Conservation (phyloP, 805 yeast species). For the Zygosaccharomyces kombuchaensis region DNA sequence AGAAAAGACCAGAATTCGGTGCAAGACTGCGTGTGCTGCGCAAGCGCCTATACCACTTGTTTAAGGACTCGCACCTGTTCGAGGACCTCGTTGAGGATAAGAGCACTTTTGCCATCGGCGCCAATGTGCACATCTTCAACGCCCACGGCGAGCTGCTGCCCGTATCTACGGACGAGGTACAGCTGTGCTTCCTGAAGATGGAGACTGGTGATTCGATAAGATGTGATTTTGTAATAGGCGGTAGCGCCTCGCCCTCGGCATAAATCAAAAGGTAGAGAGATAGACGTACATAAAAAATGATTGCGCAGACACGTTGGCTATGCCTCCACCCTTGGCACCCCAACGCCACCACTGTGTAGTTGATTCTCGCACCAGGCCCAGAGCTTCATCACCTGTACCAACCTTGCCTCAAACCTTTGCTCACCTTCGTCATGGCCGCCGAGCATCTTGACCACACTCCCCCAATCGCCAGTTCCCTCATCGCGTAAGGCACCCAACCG, state of each 20-base stretch:
- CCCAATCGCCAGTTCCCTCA: slow-evolving; percentile 16
- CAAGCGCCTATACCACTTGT: slow-evolving; percentile 49
- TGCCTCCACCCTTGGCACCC: slow-evolving; percentile 33
- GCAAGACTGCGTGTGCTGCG: slow-evolving; percentile 63
- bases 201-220: slow-evolving; percentile 48
- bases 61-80: slow-evolving; percentile 42
- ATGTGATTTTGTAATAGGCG: slow-evolving; percentile 33
- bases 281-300: background rate
- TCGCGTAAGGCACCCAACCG: slow-evolving; percentile 12
- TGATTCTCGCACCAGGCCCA: slow-evolving; percentile 65
- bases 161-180: slow-evolving; percentile 39
- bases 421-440: slow-evolving; percentile 13
- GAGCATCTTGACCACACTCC: slow-evolving; percentile 13
- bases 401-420: slow-evolving; percentile 31
- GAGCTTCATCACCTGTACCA: slow-evolving; percentile 53
- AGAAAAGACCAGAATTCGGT: slow-evolving; percentile 63
- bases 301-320: background rate
- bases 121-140: slow-evolving; percentile 37
- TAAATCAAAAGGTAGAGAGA: background rate
- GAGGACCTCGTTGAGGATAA: slow-evolving; percentile 19
- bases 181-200: slow-evolving; percentile 48
- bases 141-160: slow-evolving; percentile 31
- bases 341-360: slow-evolving; percentile 38
- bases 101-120: slow-evolving; percentile 26
- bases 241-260: background rate